Base-by-base conservation (phyloP, 2,329 filamentous ascomycete species). In the Stachybotrys chlorohalonatus region DNA sequence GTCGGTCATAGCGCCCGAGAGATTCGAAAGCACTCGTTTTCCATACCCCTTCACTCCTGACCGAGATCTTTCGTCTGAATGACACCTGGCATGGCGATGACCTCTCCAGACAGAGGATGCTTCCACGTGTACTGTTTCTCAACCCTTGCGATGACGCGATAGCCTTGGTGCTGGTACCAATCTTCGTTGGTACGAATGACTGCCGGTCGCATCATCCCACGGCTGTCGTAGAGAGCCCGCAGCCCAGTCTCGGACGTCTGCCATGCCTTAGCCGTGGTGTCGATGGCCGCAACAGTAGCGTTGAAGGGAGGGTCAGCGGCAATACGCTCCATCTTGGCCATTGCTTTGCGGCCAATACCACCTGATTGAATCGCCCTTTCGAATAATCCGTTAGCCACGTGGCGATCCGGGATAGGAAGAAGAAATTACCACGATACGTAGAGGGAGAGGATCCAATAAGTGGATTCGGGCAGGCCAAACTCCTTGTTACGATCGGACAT, bases 381-480 rank as follows among this genome's bases (percentile, higher is more conserved):
- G 36, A 5, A 42, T 13, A 42, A 42, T 5, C 24, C 24, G 24
- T 24, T 24, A 24, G 24, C 24, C 24, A 24, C 4, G 4, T 24
- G 24, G 4, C 24, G 24, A 24, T 24, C 24, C 24, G 24, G 24
- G 50, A n/a, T 31, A 24, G 31, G 49, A 11, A 36, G 42, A 48
- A 32, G 48, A 7, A 49, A 30, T 42, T 58, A 66, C 59, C 64
- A 65, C 46, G 73, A 75, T 54, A 76, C 65, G 60, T 71, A 76
- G 16, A 75, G 65, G 7, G 66, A 67, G 52, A 71, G 70, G 32
- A 74, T 60, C 72, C 72, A 75, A 39, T 70, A 61, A 5, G 68
- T 69, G 11, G 59, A 63, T 13, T 60, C 56, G 16, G 66, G 65
- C 39, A 73, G 63, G 24, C 61, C 64, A 45, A 73, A 62, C 50